Percentiles rank a stretch among this genome's conserved stretches.
These are phyloP conservation scores for Ceratorhiza oryzae-sativae DNA, from an alignment of 1,284 basidiomycete species.

Conservation along the genomic window DNA sequence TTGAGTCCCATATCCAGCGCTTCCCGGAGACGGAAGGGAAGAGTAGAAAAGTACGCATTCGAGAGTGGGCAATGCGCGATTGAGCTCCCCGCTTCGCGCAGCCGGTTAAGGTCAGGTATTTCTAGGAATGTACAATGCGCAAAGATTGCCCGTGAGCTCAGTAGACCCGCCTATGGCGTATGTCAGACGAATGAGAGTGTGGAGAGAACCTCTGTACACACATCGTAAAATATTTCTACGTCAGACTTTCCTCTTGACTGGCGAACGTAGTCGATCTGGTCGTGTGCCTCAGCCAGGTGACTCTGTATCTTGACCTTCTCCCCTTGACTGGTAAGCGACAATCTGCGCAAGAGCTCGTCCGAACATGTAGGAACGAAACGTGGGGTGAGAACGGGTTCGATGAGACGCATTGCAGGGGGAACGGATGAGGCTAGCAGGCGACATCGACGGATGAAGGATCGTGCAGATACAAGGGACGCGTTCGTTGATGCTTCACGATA, in stretches of 20 bases:
- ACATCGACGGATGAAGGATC: conserved; percentile 65
- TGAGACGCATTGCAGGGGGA: conserved; percentile 58
- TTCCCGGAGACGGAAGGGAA: conserved; percentile 75
- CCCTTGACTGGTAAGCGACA: conserved; percentile 60
- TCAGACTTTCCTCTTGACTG: conserved; percentile 67
- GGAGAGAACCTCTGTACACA: conserved; percentile 48
- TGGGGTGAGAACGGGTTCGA: conserved; percentile 82
- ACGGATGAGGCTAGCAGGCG: conserved; percentile 54
- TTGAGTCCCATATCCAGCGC: conserved; percentile 67
- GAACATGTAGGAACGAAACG: conserved; percentile 84
- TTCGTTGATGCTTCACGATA: conserved; percentile 70
- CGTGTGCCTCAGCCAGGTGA: conserved; percentile 77
- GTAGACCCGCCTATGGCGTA: conserved; percentile 60
- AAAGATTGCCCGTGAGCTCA: conserved; percentile 72
- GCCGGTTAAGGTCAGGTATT: conserved; percentile 58
- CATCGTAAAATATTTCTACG: conserved; percentile 74
- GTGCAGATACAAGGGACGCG: conserved; percentile 60
- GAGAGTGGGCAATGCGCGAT: conserved; percentile 87
- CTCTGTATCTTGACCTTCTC: conserved; percentile 67
- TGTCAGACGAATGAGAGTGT: background rate
- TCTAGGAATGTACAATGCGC: conserved; percentile 84
- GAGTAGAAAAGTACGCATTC: conserved; percentile 82
- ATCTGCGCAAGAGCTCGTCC: conserved; percentile 64
- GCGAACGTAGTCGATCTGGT: conserved; percentile 74
- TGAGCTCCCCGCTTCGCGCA: conserved; percentile 62